phyloP scores from a whole-genome alignment of 2,329 filamentous ascomycete species.

The Penicillium sclerotigenum region DNA sequence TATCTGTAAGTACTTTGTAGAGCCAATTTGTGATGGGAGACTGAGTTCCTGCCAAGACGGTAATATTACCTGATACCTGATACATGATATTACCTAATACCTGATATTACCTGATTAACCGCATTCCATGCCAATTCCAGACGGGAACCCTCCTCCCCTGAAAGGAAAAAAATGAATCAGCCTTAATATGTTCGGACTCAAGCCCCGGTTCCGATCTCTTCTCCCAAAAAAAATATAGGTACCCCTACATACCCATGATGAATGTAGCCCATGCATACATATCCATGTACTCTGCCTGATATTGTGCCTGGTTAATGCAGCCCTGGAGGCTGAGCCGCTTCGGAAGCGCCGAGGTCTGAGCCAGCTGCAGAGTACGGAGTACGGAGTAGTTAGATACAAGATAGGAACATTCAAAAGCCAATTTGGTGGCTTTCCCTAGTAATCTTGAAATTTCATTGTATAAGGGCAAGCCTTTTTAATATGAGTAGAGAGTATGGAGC shows the following conservation, averaged over 20 bases:
- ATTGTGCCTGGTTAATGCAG: background rate
- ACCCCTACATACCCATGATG: background rate
- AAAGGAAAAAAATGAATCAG: conserved; percentile 1
- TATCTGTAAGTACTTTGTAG: conserved; percentile 1
- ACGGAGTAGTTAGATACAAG: background rate
- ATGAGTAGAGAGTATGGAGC: background rate
- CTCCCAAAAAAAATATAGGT: background rate
- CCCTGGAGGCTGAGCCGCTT: background rate
- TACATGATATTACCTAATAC: too few species aligned
- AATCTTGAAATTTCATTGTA: background rate
- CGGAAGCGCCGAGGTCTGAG: conserved; percentile 6
- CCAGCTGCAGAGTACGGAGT: background rate
- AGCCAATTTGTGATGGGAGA: background rate
- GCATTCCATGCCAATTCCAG: conserved; percentile 24
- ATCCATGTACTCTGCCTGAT: background rate
- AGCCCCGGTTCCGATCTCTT: background rate
- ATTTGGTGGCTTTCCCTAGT: background rate
- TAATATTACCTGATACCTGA: conserved; percentile 23
- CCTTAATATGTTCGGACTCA: background rate
- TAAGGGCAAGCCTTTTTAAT: background rate
- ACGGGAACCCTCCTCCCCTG: conserved; percentile 18
- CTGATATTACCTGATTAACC: conserved; percentile 23
- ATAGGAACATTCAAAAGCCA: background rate
- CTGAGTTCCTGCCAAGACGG: conserved; percentile 17
- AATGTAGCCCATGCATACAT: background rate